phyloP scores from a whole-genome alignment of 2,329 filamentous ascomycete species.

The Penicillium sp. region DNA sequence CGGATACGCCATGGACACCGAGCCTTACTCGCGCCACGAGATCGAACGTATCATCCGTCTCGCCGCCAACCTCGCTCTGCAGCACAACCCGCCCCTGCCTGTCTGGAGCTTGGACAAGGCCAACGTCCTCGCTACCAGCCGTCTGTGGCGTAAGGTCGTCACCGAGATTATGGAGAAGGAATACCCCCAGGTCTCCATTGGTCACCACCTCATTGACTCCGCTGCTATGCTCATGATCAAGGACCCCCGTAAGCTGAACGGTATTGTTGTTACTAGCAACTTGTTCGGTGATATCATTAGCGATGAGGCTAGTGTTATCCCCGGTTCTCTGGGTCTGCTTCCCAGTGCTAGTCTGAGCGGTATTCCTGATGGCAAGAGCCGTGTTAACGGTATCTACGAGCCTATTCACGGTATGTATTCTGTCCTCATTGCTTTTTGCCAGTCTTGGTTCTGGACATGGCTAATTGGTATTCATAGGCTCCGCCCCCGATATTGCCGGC shows the following conservation, averaged over 20 bases:
- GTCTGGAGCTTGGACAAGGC: conserved; percentile 94
- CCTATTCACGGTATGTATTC: conserved; percentile 78
- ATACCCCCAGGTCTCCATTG: conserved; percentile 80
- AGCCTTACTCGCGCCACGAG: conserved; percentile 80
- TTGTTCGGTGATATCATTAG: conserved; percentile 94
- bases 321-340: conserved; percentile 82
- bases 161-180: conserved; percentile 81
- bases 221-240: conserved; percentile 99
- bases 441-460: neutral
- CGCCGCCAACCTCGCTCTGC: conserved; percentile 76
- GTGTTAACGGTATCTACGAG: conserved; percentile 94
- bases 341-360: conserved; percentile 85
- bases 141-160: conserved; percentile 86
- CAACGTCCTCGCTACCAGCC: conserved; percentile 86
- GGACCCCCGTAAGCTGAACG: conserved; percentile 84
- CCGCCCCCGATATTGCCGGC: conserved; percentile 89
- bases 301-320: conserved; percentile 93
- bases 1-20: conserved; percentile 76
- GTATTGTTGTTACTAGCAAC: conserved; percentile 89
- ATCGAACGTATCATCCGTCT: conserved; percentile 85
- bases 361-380: conserved; percentile 78
- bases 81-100: conserved; percentile 70
- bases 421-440: neutral
- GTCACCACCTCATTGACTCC: conserved; percentile 90
- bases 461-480: conserved; percentile 53